Percentiles rank a stretch among this genome's conserved stretches.
Conservation (phyloP, 768 basidiomycete genomes). For the Tricholoma flavovirens region DNA sequence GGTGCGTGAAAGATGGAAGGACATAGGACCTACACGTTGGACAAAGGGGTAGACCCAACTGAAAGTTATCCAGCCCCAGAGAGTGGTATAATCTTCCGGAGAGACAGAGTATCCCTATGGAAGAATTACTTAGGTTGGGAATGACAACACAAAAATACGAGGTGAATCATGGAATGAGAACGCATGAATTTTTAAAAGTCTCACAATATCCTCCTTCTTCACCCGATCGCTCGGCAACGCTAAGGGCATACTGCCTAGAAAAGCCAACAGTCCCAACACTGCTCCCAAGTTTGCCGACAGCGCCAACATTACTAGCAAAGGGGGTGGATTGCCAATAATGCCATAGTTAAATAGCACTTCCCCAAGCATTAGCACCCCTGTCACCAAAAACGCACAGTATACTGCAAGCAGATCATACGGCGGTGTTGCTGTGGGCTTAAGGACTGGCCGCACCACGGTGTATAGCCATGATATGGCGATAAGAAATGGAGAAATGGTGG, state of each 20-base stretch:
- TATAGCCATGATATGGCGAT: conserved; percentile 62
- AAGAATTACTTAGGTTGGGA: background rate
- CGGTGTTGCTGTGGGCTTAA: conserved; percentile 50
- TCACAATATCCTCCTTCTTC: conserved; percentile 56
- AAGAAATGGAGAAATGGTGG: conserved; percentile 15
- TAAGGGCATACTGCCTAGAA: conserved; percentile 59
- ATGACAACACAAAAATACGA: background rate
- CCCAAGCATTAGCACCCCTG: conserved; percentile 44
- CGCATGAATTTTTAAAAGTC: conserved; percentile 17
- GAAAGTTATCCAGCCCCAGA: conserved; percentile 70
- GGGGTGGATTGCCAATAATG: conserved; percentile 38
- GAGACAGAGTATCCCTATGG: conserved; percentile 42
- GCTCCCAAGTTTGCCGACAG: conserved; percentile 38
- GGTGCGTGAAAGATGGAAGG: background rate
- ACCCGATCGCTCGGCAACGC: conserved; percentile 49
- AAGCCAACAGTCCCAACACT: conserved; percentile 34
- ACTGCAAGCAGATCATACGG: conserved; percentile 63
- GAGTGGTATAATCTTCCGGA: conserved; percentile 71
- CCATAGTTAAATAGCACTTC: conserved; percentile 46
- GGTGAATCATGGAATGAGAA: too few species aligned
- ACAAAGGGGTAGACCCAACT: conserved; percentile 66
- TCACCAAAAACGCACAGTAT: conserved; percentile 42
- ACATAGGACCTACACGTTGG: conserved; percentile 29
- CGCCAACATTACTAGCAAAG: conserved; percentile 24
- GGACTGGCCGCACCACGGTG: conserved; percentile 48